These are phyloP conservation scores for Postia placenta DNA, from an alignment of 768 basidiomycete species.

Conservation along the genomic window DNA sequence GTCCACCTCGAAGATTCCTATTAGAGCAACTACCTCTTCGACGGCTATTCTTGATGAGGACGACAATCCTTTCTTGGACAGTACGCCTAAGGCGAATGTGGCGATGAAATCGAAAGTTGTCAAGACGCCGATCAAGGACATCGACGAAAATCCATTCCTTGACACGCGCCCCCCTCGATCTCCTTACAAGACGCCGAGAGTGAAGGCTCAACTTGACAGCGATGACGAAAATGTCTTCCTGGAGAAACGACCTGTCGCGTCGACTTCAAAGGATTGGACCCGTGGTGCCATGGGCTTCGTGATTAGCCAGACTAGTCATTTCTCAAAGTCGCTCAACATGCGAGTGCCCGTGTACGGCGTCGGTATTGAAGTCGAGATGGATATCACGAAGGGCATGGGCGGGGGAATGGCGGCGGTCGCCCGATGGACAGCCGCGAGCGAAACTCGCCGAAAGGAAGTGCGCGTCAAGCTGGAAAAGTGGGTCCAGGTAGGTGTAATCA, in stretches of 20 bases:
- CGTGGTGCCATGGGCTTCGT: conserved; percentile 79
- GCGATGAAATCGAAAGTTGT: conserved; percentile 7
- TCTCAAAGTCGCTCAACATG: conserved; percentile 56
- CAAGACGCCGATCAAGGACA: conserved; percentile 7
- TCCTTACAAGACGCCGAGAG: not conserved
- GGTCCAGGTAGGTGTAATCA: conserved; percentile 44
- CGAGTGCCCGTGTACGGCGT: conserved; percentile 78
- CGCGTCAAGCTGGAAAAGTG: conserved; percentile 56
- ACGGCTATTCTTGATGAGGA: conserved; percentile 15
- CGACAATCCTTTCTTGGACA: conserved; percentile 67
- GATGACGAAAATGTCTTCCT: conserved; percentile 74
- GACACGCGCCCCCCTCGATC: conserved; percentile 8
- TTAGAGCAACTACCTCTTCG: not conserved
- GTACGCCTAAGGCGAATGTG: conserved; percentile 17
- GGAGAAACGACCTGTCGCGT: conserved; percentile 26
- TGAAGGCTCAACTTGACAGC: conserved; percentile 12
- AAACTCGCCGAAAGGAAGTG: conserved; percentile 54
- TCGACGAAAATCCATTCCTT: conserved; percentile 43
- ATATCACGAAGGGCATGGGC: conserved; percentile 73
- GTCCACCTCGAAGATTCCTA: not conserved
- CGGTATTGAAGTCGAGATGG: conserved; percentile 83
- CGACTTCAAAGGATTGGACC: conserved; percentile 56
- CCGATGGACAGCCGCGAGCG: conserved; percentile 72
- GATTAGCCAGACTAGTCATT: conserved; percentile 66
- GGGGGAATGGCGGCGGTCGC: conserved; percentile 88